These are phyloP conservation scores for Apiotrichum veenhuisii DNA, from an alignment of 1,284 basidiomycete species.

Conservation along the genomic window DNA sequence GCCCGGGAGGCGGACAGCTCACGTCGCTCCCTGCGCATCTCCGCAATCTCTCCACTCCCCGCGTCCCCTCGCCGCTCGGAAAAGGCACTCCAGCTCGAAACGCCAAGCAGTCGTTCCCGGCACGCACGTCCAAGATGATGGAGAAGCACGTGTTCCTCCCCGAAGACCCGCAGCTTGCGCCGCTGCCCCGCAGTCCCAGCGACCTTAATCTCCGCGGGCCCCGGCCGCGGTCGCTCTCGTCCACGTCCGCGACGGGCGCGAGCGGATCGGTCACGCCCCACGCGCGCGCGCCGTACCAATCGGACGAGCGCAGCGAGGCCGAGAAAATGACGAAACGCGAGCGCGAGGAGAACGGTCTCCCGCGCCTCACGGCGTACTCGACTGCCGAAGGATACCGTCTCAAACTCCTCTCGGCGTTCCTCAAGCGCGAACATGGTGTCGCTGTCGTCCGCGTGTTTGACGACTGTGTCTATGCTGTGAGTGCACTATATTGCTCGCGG, in stretches of 20 bases:
- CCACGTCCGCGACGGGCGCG: not conserved
- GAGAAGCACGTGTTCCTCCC: conserved; percentile 89
- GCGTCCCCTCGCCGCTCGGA: conserved; percentile 47
- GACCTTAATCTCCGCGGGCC: conserved; percentile 24
- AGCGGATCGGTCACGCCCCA: not conserved
- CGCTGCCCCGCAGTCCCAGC: conserved; percentile 53
- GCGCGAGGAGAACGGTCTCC: conserved; percentile 69
- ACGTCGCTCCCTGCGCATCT: conserved; percentile 46
- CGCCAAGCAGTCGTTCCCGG: conserved; percentile 53
- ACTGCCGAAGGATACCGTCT: conserved; percentile 76
- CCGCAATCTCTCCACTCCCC: conserved; percentile 41
- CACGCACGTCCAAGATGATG: conserved; percentile 80
- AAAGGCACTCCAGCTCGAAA: conserved; percentile 44
- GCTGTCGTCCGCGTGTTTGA: conserved; percentile 77
- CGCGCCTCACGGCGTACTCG: conserved; percentile 79
- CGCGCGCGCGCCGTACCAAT: not conserved
- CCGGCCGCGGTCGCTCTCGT: not conserved
- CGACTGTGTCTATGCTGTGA: conserved; percentile 84
- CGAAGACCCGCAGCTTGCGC: conserved; percentile 82
- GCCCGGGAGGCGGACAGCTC: conserved; percentile 5
- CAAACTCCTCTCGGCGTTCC: conserved; percentile 70
- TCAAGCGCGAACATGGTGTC: conserved; percentile 91
- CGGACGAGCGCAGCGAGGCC: conserved; percentile 46
- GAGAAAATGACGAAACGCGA: conserved; percentile 62
- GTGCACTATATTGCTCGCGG: conserved; percentile 46